Base-by-base conservation (phyloP, 768 basidiomycete species). In the Suillus fuscotomentosus region DNA sequence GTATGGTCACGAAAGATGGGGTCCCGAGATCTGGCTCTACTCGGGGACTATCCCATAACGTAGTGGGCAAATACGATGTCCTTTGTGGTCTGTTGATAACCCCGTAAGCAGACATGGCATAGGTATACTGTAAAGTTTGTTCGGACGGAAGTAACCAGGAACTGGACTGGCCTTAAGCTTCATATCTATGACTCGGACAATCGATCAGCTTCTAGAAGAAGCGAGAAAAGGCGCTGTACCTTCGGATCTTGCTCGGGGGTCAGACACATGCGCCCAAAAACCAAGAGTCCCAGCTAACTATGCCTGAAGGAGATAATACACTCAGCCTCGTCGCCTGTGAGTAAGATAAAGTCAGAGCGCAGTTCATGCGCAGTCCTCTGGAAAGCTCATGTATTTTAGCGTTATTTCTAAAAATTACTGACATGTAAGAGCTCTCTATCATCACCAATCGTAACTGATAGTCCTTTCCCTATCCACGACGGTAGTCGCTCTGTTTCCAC, bases 51-150 rank as follows among this genome's bases (percentile, higher is more conserved):
- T 63, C 69, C 82, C 87, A 88, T 51, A 81, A 68, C 3, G 85
- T 86, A 8, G 85, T 71, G 2, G 85, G 79, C 34, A 86, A 79
- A 54, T 68, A 70, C 20, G 66, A 70, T 50, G 57, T 62, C 56
- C 61, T 69, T 60, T 48, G 41, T 65, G 67, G 71, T 68, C 80
- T 70, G 67, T 75, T 45, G 62, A 92, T 86, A 5, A 83, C 77
- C 15, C 91, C 90, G 78, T 94, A 94, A 0, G 91, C 90, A 38
- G 89, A 89, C 89, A 91, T 89, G 13, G 42, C 24, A 43, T 11
- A 39, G 17, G 57, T 41, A 42, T 27, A 5, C 24, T 38, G 36
- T 38, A 38, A 9, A 31, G 24, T 59, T 10, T 34, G 53, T 36
- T 6, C 31, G 53, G 31, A 31, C 11, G 41, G 4, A 34, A 15